Base-by-base conservation (phyloP, 202 grass and related monocot species). In the Setaria italica region DNA sequence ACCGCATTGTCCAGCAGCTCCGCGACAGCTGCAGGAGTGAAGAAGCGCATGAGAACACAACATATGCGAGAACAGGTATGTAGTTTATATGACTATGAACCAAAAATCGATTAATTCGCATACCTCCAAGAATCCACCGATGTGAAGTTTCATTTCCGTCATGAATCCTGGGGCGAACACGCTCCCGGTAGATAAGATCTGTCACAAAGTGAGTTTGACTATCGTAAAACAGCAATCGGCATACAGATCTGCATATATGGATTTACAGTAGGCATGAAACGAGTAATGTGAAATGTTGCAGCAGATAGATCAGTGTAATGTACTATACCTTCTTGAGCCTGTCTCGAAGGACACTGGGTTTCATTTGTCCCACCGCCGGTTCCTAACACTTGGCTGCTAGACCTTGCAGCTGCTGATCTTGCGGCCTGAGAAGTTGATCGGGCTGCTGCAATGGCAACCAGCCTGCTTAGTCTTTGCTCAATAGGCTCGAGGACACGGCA, bases 1-100 rank as follows among this genome's bases (percentile, higher is more conserved):
- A 90, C 58, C 48, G 75, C 85, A 78, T 93, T 93, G 78, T 93
- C 91, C 32, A 93, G 45, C 34, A 93, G 74, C 80, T 93, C 91
- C 17, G 88, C 91, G 3, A 93, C 29, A 46, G 91, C 91, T 93
- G 68, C 37, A 77, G 78, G 14, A 67, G 35, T 56, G 11, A n/a
- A 33, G 67, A 56, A 85, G n/a, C 48, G 55, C 51, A 25, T 80
- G 19, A 80, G 1, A 41, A 53, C 32, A 68, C 0, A 67, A 54
- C 53, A 53, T 25, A 41, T 21, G 7, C 33, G 32, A 19, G 29
- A 50, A 51, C 46, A 35, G 1, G 11, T n/a, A 50, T 66, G 46
- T 50, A 39, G 25, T 25, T 25, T 25, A 2, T 67, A 50, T 49
- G 25, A 9, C 69, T 53, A 80, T 14, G 45, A 67, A 25, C 32